Conservation (phyloP, 306 rosid genomes). For the Gastrolobium villosum region DNA sequence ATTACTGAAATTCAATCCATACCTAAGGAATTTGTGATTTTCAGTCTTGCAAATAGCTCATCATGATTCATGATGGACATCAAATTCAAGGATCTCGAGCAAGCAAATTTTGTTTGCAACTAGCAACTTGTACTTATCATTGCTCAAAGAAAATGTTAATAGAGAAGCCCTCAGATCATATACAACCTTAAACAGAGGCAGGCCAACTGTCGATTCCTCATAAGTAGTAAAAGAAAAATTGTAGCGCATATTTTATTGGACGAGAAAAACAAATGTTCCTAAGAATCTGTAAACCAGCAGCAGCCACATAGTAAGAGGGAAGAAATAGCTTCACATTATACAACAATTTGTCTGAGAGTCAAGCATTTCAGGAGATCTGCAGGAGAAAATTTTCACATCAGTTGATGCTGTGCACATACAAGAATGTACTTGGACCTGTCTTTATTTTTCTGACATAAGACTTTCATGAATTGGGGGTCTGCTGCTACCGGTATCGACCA, state of each 20-base stretch:
- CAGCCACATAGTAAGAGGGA: constrained; percentile 23
- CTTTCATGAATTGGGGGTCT: no score
- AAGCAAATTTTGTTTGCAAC: constrained; percentile 34
- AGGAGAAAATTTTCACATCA: constrained; percentile 40
- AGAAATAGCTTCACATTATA: constrained; percentile 71
- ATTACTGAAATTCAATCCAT: neutral
- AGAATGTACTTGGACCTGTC: neutral
- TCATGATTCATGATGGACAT: constrained; percentile 6
- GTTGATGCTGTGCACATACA: neutral
- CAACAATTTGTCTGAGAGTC: constrained; percentile 79
- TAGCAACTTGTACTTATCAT: neutral
- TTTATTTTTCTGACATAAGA: no score
- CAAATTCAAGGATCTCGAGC: constrained; percentile 9
- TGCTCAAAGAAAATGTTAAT: constrained; percentile 39
- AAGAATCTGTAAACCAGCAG: constrained; percentile 42
- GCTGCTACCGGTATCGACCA: neutral
- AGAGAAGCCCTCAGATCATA: constrained; percentile 42
- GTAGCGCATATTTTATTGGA: constrained; percentile 45
- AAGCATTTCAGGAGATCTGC: constrained; percentile 93
- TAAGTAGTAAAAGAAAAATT: constrained; percentile 34
- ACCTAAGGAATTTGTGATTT: neutral
- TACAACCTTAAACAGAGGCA: constrained; percentile 44
- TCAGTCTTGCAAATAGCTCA: neutral
- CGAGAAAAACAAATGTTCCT: constrained; percentile 45
- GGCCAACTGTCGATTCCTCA: constrained; percentile 34